Conservation (phyloP, 495 filamentous ascomycete species). For the Talaromyces stipitatus region DNA sequence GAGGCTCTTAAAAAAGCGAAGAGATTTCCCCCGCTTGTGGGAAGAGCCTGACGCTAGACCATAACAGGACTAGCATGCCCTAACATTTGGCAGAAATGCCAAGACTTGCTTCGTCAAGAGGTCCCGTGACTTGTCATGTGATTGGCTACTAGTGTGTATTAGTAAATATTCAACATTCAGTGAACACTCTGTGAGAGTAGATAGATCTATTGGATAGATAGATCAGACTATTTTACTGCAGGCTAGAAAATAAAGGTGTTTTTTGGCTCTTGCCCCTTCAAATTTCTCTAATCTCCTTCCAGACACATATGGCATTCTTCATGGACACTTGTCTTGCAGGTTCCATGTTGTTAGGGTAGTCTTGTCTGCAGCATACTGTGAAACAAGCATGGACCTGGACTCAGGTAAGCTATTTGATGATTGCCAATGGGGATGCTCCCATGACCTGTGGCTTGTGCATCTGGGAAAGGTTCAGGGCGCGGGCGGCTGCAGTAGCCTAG, state of each 20-base stretch:
- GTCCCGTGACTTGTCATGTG: not conserved
- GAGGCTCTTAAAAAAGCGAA: not conserved
- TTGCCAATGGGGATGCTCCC: not conserved
- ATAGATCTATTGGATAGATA: not conserved
- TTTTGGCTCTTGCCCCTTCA: not conserved
- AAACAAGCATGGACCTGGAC: not conserved
- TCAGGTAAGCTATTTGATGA: not conserved
- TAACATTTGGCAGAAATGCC: slow-evolving; percentile 14
- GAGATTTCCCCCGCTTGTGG: slow-evolving; percentile 38
- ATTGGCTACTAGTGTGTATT: not conserved
- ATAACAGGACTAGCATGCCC: slow-evolving; percentile 26
- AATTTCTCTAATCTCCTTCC: not conserved
- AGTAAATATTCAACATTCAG: not conserved
- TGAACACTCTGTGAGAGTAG: not conserved
- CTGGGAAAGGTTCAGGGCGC: slow-evolving; percentile 3
- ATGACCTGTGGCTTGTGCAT: not conserved
- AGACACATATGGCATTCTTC: too few relatives aligned
- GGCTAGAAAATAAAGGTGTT: not conserved
- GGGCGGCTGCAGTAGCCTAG: slow-evolving; percentile 1
- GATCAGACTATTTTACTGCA: not conserved
- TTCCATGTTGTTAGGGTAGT: not conserved
- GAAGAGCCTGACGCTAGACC: slow-evolving; percentile 25
- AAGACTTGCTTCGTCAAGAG: not conserved
- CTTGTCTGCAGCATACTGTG: not conserved
- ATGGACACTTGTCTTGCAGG: not conserved